Base-by-base conservation (phyloP, 192 early-diverging fungal species). In the Allomyces macrogynus region DNA sequence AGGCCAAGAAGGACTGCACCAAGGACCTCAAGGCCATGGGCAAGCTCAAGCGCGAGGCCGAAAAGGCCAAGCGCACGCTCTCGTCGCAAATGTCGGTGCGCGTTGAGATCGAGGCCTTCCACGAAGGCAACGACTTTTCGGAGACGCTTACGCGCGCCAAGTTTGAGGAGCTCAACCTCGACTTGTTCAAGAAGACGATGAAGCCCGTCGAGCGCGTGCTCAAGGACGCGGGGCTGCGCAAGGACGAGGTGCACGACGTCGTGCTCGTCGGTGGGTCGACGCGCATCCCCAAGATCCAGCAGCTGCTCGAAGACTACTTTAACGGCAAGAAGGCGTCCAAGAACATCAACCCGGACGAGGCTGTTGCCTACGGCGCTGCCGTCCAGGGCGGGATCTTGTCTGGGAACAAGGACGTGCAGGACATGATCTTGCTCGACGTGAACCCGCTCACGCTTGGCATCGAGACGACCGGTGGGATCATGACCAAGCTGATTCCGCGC, bases 271-370 rank as follows among this genome's bases (percentile, higher is more conserved):
- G 94, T 76, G 94, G 94, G 66, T 97, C 94, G 67, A 94, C 94
- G 54, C 94, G 94, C 82, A 97, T 97, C 70, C 94, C 94, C 79
- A 93, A 93, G 85, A 89, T 97, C 63, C 85, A 89, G 66, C 80
- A 91, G 73, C 80, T 97, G 63, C 79, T 97, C 43, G 89, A 93
- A 74, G 87, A 90, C 63, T 95, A 81, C 82, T 97, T 97, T 72
- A 88, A 91, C 73, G 91, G 92, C 72, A 95, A 93, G 84, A 92
- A 95, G 84, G 86, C 91, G 44, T 81, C 78, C 76, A 95, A 95
- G 86, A 88, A 89, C 69, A 93, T 97, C 73, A 97, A 97, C 83
- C 92, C 92, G 70, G 94, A 97, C 78, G 94, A 97, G 80, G 94
- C 92, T 70, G 94, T 97, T 66, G 94, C 94, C 61, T 95, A 91